Base-by-base conservation (phyloP, 2,329 filamentous ascomycete species). In the Trichoderma endophyticum region DNA sequence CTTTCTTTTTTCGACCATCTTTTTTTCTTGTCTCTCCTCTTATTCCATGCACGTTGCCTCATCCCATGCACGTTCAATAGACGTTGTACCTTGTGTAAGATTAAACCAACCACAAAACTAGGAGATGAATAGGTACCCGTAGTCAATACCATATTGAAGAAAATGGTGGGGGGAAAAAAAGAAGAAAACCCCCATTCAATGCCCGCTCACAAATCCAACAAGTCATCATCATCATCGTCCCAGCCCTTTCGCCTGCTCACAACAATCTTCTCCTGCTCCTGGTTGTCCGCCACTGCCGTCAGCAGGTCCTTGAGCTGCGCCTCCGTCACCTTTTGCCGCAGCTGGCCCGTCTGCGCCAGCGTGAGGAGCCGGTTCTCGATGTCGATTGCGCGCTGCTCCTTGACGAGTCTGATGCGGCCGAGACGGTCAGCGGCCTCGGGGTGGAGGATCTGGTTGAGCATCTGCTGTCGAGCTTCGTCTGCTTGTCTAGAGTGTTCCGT, bases 371-470 rank as follows among this genome's bases (percentile, higher is more conserved):
- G 85, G 86, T 97, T 95, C 85, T 99, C 96, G 71, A 99, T 90
- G 78, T 98, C 94, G 73, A 88, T 89, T 43, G 96, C 96, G 78
- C 96, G 93, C 77, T 92, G 91, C 81, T 95, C 94, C 84, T 98
- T 98, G 79, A 99, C 96, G 73, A 99, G 90, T 39, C 95, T 92
- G 84, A 99, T 98, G 75, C 96, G 93, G 71, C 93, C 94, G 1
- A 99, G 88, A 15, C 96, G 93, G 84, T 99, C 96, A 73, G 94
- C 93, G 21, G 96, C 96, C 79, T 95, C 94, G 76, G 96, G 96
- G 78, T 95, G 91, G 74, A 99, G 93, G 85, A 99, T 98, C 83
- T 98, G 96, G 77, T 88, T 89, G 74, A 99, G 91, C 77, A 98
- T 92, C 73, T 89, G 87, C 77, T 90, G 85, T 73, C 94, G 92